A percentile compares a stretch with the other conserved stretches of the same genome.
Conservation (phyloP, 805 yeast genomes). For the Hemisphaericaspora nanyangensis region DNA sequence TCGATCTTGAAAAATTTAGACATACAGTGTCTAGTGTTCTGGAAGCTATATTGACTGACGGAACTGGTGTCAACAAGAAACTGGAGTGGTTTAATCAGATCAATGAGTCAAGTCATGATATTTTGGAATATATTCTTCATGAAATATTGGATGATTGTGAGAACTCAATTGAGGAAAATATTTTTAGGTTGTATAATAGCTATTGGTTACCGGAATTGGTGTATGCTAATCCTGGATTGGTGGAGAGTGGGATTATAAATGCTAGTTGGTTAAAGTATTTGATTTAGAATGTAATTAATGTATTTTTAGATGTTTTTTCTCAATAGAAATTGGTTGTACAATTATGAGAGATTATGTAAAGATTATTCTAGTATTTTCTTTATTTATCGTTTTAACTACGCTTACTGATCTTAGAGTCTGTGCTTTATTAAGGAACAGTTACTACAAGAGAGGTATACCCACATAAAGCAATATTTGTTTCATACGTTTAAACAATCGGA, state of each 20-base stretch:
- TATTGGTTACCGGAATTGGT: constrained; percentile 40
- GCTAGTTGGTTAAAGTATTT: constrained; percentile 38
- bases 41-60: constrained; percentile 15
- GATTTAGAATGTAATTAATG: constrained; percentile 15
- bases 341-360: no score
- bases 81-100: constrained; percentile 19
- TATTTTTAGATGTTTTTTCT: background rate
- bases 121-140: constrained; percentile 27
- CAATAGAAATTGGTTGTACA: background rate
- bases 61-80: constrained; percentile 12
- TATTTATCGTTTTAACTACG: no score
- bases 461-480: no score
- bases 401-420: no score
- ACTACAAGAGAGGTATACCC: no score
- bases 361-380: no score
- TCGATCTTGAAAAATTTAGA: constrained; percentile 29
- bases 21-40: constrained; percentile 21
- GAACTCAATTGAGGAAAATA: constrained; percentile 12
- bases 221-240: constrained; percentile 37
- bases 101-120: constrained; percentile 29
- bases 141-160: constrained; percentile 23
- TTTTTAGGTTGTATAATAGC: constrained; percentile 34
- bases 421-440: no score
- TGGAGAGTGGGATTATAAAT: constrained; percentile 30
- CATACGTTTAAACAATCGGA: no score